Evolutionary conservation across 116 monocot genomes (phyloP).

Genomic region (Cymodocea nodosa): DNA sequence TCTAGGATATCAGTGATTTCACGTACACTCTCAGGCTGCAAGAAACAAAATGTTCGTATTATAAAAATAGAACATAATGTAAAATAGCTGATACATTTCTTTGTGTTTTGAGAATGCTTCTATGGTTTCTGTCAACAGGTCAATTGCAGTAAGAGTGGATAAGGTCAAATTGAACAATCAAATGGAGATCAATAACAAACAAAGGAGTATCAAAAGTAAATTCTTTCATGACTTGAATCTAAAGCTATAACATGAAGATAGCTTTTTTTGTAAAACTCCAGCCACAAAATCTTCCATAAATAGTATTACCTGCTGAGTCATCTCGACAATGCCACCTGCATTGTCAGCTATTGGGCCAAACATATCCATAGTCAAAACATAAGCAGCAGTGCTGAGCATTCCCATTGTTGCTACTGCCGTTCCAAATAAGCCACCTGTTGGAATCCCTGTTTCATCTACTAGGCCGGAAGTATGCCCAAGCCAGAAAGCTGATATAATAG

Average conservation of each 20-base stretch:
- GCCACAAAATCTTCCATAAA: neutral
- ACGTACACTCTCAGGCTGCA: slow-evolving; percentile 94
- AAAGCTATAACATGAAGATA: too few species aligned
- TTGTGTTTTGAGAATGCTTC: too few species aligned
- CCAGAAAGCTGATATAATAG: slow-evolving; percentile 92
- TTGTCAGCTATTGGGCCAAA: slow-evolving; percentile 99
- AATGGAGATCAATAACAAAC: too few species aligned
- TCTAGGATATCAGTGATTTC: slow-evolving; percentile 96
- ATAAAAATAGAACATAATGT: too few species aligned
- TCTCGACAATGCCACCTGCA: slow-evolving; percentile 99
- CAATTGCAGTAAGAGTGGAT: too few species aligned
- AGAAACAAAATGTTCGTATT: neutral
- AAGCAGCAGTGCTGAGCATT: slow-evolving; percentile 95
- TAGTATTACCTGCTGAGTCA: slow-evolving; percentile 74
- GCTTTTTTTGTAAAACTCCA: too few species aligned
- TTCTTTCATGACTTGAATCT: too few species aligned
- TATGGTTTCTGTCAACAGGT: too few species aligned
- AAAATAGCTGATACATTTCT: too few species aligned
- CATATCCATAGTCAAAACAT: slow-evolving; percentile 99
- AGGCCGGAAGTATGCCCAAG: slow-evolving; percentile 87
- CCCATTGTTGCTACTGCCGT: slow-evolving; percentile 99
- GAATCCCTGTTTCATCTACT: slow-evolving; percentile 68
- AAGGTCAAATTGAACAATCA: too few species aligned
- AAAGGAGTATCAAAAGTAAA: too few species aligned
- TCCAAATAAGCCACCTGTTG: slow-evolving; percentile 93